A percentile compares a stretch with the other conserved stretches of the same genome.
These are phyloP conservation scores for Metarhizium anisopliae DNA, from an alignment of 2,329 filamentous ascomycete genomes.

Conservation along the genomic window DNA sequence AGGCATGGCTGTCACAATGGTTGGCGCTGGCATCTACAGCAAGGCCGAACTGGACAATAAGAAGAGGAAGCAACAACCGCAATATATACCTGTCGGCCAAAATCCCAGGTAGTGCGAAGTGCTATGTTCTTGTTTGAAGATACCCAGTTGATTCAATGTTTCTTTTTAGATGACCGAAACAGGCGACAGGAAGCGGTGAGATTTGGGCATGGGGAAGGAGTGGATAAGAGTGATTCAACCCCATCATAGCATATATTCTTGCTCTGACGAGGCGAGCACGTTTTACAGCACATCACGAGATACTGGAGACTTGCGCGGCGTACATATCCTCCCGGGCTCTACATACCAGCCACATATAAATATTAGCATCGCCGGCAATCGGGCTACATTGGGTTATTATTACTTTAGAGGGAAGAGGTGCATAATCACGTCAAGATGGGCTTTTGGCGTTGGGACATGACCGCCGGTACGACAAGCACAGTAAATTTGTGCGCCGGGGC, in stretches of 20 bases:
- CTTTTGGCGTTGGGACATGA: slow-evolving; percentile 11
- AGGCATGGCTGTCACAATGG: slow-evolving; percentile 45
- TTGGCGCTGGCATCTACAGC: slow-evolving; percentile 48
- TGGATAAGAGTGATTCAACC: background rate
- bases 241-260: background rate
- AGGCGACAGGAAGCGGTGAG: background rate
- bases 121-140: slow-evolving; percentile 4
- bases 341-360: slow-evolving; percentile 1
- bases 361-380: background rate
- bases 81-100: slow-evolving; percentile 28
- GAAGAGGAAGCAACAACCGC: slow-evolving; percentile 20
- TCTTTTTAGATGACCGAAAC: slow-evolving; percentile 5
- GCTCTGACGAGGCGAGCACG: background rate
- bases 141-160: slow-evolving; percentile 5
- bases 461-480: slow-evolving; percentile 1
- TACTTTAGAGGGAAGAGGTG: slow-evolving; percentile 3
- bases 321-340: background rate
- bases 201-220: background rate
- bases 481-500: background rate
- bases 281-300: background rate
- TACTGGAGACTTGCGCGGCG: background rate
- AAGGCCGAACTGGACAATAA: slow-evolving; percentile 46
- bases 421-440: slow-evolving; percentile 7
- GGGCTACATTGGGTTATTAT: background rate
- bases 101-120: slow-evolving; percentile 14